phyloP scores from a whole-genome alignment of 768 basidiomycete species.

The Epithele typhae region DNA sequence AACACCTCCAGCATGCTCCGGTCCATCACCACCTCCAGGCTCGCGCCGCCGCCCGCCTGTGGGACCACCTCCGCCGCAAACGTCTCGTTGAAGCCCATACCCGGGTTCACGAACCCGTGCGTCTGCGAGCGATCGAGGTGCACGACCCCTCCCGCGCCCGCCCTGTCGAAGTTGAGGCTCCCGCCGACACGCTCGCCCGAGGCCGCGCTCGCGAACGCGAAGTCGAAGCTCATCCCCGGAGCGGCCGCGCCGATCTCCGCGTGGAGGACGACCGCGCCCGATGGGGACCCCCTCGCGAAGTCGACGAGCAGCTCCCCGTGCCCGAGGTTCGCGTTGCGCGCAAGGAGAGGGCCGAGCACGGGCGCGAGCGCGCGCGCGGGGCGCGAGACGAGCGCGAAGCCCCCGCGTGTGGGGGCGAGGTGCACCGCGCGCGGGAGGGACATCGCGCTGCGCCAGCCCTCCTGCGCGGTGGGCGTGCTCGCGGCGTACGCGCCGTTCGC shows the following conservation, averaged over 20 bases:
- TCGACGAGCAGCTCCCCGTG: neutral
- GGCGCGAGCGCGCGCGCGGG: conserved; percentile 4
- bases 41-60: conserved; percentile 10
- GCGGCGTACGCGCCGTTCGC: conserved; percentile 11
- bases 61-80: conserved; percentile 3
- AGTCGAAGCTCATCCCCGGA: neutral
- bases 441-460: conserved; percentile 14
- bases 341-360: conserved; percentile 7
- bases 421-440: conserved; percentile 8
- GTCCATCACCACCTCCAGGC: conserved; percentile 8
- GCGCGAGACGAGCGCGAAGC: conserved; percentile 8
- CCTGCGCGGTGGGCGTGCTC: conserved; percentile 7
- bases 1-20: conserved; percentile 12
- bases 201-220: conserved; percentile 3
- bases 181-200: conserved; percentile 9
- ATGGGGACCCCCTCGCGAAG: neutral
- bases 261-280: no score
- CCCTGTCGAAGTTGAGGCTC: conserved; percentile 10
- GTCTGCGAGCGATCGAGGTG: neutral
- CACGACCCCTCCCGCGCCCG: conserved; percentile 3
- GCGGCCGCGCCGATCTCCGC: neutral
- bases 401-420: conserved; percentile 5
- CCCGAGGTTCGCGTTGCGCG: neutral
- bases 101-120: no score
- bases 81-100: conserved; percentile 7